phyloP scores from a whole-genome alignment of 1,284 basidiomycete species.

The Cryptococcus sp. region DNA sequence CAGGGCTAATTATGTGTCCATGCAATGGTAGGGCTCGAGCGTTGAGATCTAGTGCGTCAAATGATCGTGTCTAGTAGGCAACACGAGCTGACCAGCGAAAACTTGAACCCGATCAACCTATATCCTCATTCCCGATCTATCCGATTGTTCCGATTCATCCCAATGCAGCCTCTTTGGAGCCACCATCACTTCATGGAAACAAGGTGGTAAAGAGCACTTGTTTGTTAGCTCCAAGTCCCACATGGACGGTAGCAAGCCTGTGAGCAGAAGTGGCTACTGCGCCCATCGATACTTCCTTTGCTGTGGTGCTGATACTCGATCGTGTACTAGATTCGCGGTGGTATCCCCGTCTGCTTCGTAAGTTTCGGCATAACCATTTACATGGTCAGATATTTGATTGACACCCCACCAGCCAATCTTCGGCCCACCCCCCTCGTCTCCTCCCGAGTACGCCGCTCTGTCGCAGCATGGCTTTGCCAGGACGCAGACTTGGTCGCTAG shows the following conservation, averaged over 20 bases:
- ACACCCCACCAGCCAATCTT: constrained; percentile 72
- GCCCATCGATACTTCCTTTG: constrained; percentile 1
- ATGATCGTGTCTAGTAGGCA: too few species aligned
- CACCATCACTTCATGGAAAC: constrained; percentile 59
- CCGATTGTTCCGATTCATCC: too few species aligned
- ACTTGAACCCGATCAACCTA: too few species aligned
- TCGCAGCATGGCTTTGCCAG: constrained; percentile 83
- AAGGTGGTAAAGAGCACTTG: constrained; percentile 63
- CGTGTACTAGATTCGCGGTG: constrained; percentile 41
- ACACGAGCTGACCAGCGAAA: too few species aligned
- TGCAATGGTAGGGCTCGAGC: constrained; percentile 62
- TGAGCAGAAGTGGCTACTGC: constrained; percentile 29
- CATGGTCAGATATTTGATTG: background rate
- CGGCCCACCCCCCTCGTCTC: constrained; percentile 63
- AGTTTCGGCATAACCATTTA: constrained; percentile 9
- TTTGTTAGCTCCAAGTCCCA: constrained; percentile 79
- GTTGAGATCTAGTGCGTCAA: constrained; percentile 60
- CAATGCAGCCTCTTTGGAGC: constrained; percentile 66
- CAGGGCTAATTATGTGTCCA: too few species aligned
- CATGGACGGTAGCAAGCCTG: constrained; percentile 69
- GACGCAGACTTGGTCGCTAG: constrained; percentile 68
- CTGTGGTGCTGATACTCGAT: background rate
- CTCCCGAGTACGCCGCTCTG: constrained; percentile 63
- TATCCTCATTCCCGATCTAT: too few species aligned
- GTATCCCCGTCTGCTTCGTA: constrained; percentile 45